Evolutionary conservation across 495 filamentous ascomycete species (phyloP), one percentile per base, ranked within the genome.

Genomic region (Saxophila tyrrhenica): DNA sequence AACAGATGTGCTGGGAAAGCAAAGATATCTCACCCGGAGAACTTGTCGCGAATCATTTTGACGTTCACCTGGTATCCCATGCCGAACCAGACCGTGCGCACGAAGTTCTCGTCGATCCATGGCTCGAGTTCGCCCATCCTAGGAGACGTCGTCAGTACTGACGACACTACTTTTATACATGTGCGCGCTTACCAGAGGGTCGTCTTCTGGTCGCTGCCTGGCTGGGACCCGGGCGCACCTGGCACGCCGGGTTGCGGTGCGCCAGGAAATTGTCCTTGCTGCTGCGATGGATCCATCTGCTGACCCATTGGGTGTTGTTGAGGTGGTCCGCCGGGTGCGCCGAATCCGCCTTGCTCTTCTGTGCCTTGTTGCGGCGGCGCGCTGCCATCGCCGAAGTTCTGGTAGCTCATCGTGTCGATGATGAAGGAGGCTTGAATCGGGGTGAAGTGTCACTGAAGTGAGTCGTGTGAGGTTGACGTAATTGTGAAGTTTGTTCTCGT

Each of bases 41-140:
- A 95, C 70, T 95, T 95, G 74, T 99, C 92, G 56, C 92, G 89
- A 64, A 99, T 99, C 81, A 99, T 95, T 79, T 99, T 99, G 45
- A 99, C 92, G 64, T 96, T 96, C 63, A 99, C 92, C 58, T 78
- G 78, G 73, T 97, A 91, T 52, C 82, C 87, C 75, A 95, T 82
- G 63, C 84, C 83, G 69, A 82, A 86, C 83, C 88, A 97, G 20
- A 97, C 78, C 59, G 83, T 90, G 67, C 94, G 89, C 61, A 99
- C 86, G 71, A 97, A 99, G 67, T 86, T 94, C 72, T 99, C 92
- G 67, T 99, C 92, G 69, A 99, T 97, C 92, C 92, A 99, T 2
- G 88, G 87, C 69, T 97, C 92, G 63, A 99, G 84, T 67, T 99
- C 92, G 55, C 92, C 92, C 92, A 99, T 99, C 92, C 90, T 89